Base-by-base conservation (phyloP, 345 rosid species). In the Camelina neglecta region DNA sequence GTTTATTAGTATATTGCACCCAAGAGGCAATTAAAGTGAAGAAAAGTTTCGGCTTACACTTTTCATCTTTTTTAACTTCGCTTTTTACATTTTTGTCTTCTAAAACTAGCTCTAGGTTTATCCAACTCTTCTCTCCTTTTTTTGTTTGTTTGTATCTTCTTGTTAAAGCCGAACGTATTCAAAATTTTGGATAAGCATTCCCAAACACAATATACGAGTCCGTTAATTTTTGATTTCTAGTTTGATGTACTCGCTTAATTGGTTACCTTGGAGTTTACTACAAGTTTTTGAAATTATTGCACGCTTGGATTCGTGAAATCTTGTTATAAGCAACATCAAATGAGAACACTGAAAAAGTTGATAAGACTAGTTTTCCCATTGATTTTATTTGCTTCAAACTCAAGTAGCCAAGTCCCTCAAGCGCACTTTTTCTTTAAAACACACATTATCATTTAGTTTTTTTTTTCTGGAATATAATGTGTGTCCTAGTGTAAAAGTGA, bases 341-440 rank as follows among this genome's bases (percentile, higher is more conserved):
- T 51, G 79, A 59, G 26, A 75, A 53, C 55, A 39, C 2, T 4
- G 5, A 1, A 38, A 12, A 75, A 12, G 48, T 67, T 41, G 55
- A 29, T 39, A 16, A 29, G 35, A 18, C 60, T 48, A n/a, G 42
- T 33, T 60, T 20, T 67, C 38, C 38, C 31, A n/a, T 53, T 42
- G 16, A 31, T 55, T 20, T 48, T 63, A 36, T 10, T 64, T 47
- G 66, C 71, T 76, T 73, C 71, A 62, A 55, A 56, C 60, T 45
- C 71, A 70, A 69, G 38, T 35, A 35, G 38, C 2, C 51, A 51
- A 75, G 7, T 60, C 6, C 6, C 16, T 62, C 21, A 8, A 35
- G 8, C 8, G 44, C 44, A 56, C 35, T 62, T 69, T 69, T 23
- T 13, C 21, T 8, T 6, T 6, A 35, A 12, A 75, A 50, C 69